Conservation (phyloP, 2,329 filamentous ascomycete genomes). For the Fusarium falciforme region DNA sequence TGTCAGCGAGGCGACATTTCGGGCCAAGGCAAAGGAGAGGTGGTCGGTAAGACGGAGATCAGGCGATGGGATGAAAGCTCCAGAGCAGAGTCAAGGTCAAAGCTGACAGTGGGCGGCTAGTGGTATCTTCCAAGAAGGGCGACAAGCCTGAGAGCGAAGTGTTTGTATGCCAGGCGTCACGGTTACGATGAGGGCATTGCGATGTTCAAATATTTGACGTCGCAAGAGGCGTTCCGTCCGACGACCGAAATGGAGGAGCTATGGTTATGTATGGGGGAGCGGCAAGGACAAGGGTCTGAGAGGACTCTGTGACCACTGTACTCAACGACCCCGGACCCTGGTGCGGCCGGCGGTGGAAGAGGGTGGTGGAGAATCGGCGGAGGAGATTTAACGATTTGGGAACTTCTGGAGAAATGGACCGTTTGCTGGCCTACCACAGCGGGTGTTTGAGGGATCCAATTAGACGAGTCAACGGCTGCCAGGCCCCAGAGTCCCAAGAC, state of each 20-base stretch:
- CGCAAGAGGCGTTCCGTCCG: constrained; percentile 28
- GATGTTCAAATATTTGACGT: constrained; percentile 22
- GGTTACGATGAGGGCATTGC: constrained; percentile 13
- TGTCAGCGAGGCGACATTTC: constrained; percentile 40
- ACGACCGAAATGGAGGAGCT: constrained; percentile 39
- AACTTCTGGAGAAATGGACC: constrained; percentile 40
- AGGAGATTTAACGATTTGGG: constrained; percentile 31
- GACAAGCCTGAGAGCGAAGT: background rate
- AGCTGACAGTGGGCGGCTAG: background rate
- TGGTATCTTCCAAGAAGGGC: background rate
- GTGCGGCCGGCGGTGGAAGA: constrained; percentile 37
- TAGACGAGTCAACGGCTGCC: constrained; percentile 22
- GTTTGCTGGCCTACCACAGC: constrained; percentile 31
- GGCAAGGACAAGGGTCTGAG: constrained; percentile 34
- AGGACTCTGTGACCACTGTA: constrained; percentile 21
- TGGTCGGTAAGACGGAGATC: constrained; percentile 25
- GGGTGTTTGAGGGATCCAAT: constrained; percentile 18
- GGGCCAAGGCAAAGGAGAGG: constrained; percentile 12
- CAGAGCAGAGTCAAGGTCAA: constrained; percentile 5
- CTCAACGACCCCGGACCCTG: constrained; percentile 40
- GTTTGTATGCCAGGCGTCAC: constrained; percentile 11
- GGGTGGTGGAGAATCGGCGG: constrained; percentile 42
- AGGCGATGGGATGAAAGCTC: constrained; percentile 29
- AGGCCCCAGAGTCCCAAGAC: constrained; percentile 15
- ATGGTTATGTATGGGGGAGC: constrained; percentile 44